A percentile compares a stretch with the other conserved stretches of the same genome.
Evolutionary conservation across 768 basidiomycete species (phyloP).

Genomic region (Boletellus sp.): DNA sequence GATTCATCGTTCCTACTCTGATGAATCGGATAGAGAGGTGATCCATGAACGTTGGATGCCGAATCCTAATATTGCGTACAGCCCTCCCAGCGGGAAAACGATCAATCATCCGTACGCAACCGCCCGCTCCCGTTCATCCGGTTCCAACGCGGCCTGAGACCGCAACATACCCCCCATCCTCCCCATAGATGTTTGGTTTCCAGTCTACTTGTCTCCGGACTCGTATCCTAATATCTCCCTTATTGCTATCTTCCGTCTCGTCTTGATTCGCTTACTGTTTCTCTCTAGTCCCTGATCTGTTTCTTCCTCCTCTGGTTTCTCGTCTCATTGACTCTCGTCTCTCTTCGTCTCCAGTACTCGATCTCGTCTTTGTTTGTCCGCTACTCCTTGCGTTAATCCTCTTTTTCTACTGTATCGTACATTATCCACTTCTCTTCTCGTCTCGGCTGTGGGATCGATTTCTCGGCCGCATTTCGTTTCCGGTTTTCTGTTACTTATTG

Average conservation of each 20-base stretch:
- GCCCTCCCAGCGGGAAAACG: constrained; percentile 35
- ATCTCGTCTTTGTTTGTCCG: constrained; percentile 18
- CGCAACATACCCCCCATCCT: constrained; percentile 10
- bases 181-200: constrained; percentile 23
- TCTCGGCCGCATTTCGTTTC: constrained; percentile 24
- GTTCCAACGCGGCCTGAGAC: constrained; percentile 36
- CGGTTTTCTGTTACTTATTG: constrained; percentile 32
- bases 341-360: constrained; percentile 13
- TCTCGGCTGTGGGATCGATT: constrained; percentile 31
- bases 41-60: constrained; percentile 70
- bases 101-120: constrained; percentile 27
- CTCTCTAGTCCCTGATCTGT: constrained; percentile 14
- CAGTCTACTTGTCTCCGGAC: constrained; percentile 26
- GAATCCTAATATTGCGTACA: constrained; percentile 34
- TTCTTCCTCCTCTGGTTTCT: constrained; percentile 6
- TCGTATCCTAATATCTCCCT: constrained; percentile 33
- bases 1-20: constrained; percentile 58
- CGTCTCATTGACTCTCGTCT: constrained; percentile 11
- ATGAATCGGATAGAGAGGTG: constrained; percentile 55
- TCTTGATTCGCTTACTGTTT: constrained; percentile 18
- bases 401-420: constrained; percentile 29
- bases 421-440: constrained; percentile 26
- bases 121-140: constrained; percentile 28
- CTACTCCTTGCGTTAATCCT: constrained; percentile 32
- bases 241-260: constrained; percentile 34